These are phyloP conservation scores for Aphanomyces stellatus DNA, from an alignment of 352 stramenopile genomes.

Conservation along the genomic window DNA sequence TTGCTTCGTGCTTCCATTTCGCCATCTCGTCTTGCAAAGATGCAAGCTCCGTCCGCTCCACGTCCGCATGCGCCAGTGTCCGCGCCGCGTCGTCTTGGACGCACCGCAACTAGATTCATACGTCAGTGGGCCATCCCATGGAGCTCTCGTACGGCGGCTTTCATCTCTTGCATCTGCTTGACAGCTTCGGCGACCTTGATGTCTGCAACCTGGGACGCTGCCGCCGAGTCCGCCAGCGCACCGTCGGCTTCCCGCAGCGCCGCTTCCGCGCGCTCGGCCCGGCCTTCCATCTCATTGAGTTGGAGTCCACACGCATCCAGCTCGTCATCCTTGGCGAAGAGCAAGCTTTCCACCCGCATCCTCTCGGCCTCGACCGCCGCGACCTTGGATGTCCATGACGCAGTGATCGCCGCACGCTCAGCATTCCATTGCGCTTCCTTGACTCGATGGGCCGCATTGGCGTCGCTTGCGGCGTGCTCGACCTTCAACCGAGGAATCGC, in stretches of 20 bases:
- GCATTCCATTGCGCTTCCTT: conserved; percentile 22
- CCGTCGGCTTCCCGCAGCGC: not conserved
- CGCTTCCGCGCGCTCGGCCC: not conserved
- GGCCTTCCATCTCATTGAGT: not conserved
- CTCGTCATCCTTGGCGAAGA: not conserved
- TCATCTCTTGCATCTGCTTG: too few relatives aligned
- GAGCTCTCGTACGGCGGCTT: too few relatives aligned
- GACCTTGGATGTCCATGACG: conserved; percentile 12
- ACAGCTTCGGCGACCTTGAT: too few relatives aligned
- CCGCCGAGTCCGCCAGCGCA: too few relatives aligned
- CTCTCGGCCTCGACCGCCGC: conserved; percentile 16
- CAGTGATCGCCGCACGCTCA: conserved; percentile 21
- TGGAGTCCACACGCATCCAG: not conserved
- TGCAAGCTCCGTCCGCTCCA: conserved; percentile 28
- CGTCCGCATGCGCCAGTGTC: conserved; percentile 32
- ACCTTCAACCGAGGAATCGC: not conserved
- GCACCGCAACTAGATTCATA: conserved; percentile 20
- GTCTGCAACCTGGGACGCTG: too few relatives aligned
- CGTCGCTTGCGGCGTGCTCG: not conserved
- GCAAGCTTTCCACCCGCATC: not conserved
- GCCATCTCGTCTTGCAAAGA: conserved; percentile 46
- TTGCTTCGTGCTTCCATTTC: conserved; percentile 44
- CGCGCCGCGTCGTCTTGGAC: conserved; percentile 30
- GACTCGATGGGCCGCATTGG: not conserved
- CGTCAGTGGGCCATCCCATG: too few relatives aligned